Base-by-base conservation (phyloP, 768 basidiomycete genomes). In the Leccinum fibrillosum region DNA sequence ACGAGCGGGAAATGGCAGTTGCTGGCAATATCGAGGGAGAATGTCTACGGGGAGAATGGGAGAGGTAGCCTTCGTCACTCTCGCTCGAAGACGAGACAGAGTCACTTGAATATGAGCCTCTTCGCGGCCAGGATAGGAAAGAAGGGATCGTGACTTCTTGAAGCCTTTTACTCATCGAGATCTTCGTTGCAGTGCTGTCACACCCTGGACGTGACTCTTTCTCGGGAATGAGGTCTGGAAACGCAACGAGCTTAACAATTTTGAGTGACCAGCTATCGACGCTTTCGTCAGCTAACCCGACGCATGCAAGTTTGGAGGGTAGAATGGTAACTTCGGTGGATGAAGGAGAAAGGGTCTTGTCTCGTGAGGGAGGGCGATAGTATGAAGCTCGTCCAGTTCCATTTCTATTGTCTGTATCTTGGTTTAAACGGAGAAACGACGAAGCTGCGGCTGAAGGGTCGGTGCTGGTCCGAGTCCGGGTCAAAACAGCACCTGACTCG, bases 261-360 rank as follows among this genome's bases (percentile, higher is more conserved):
- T 92, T 91, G 60, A 87, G 78, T 23, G 82, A 81, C 90, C 90
- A 92, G 51, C 82, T 79, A 57, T 89, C 86, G 34, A 84, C 81
- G 49, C 78, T 76, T 60, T 86, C 85, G 64, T 88, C 85, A 42
- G 83, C 82, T 26, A 91, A 76, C 2, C 90, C 90, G 34, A 92
- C 87, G 64, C 88, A 91, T 9, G 87, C 83, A 32, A 92, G 79
- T 64, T 89, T 88, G 30, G 88, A 82, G n/a, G 80, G 71, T 5
- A 92, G 78, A 11, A 90, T 72, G 47, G 76, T 76, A 17, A 92
- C 88, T 59, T 86, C 81, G 52, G 79, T 79, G 34, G 78, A 76
- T 3, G 81, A 77, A 1, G 85, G 84, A 3, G 84, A 86, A 58
- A 76, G 79, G 2, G 80, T 82, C 64, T 79, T 78, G 44, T 72